These are phyloP conservation scores for Lactifluus echinatus DNA, from an alignment of 768 basidiomycete species.

Conservation along the genomic window DNA sequence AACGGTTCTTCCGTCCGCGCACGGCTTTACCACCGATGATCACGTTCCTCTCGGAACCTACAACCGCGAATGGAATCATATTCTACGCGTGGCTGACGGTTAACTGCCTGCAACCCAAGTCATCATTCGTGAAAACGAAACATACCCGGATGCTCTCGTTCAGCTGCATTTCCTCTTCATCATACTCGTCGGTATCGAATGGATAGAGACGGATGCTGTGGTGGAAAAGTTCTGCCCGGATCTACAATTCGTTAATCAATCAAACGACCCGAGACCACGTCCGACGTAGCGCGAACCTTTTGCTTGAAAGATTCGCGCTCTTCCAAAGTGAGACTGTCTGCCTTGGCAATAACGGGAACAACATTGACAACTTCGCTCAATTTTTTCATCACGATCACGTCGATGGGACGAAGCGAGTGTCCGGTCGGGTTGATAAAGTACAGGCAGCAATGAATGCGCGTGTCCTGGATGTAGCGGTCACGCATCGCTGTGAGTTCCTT, in stretches of 20 bases:
- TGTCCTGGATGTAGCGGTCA: constrained; percentile 97
- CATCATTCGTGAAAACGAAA: constrained; percentile 12
- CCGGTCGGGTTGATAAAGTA: constrained; percentile 99
- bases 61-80: constrained; percentile 94
- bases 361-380: constrained; percentile 98
- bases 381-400: constrained; percentile 99
- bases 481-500: constrained; percentile 99
- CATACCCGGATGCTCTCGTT: constrained; percentile 86
- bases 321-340: constrained; percentile 87
- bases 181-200: constrained; percentile 93
- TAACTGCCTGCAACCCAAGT: background rate
- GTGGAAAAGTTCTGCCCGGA: constrained; percentile 85
- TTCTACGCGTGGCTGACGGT: constrained; percentile 38
- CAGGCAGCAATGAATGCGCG: constrained; percentile 94
- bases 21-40: constrained; percentile 95
- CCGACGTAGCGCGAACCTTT: constrained; percentile 45
- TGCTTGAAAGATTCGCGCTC: constrained; percentile 91
- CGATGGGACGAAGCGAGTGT: constrained; percentile 91
- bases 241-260: constrained; percentile 38
- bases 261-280: background rate
- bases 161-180: constrained; percentile 83
- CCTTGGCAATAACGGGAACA: constrained; percentile 98
- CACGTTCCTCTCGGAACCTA: constrained; percentile 94
- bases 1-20: constrained; percentile 93
- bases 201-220: constrained; percentile 94